Base-by-base conservation (phyloP, 176 grass and related monocot species). In the Panicum miliaceum region DNA sequence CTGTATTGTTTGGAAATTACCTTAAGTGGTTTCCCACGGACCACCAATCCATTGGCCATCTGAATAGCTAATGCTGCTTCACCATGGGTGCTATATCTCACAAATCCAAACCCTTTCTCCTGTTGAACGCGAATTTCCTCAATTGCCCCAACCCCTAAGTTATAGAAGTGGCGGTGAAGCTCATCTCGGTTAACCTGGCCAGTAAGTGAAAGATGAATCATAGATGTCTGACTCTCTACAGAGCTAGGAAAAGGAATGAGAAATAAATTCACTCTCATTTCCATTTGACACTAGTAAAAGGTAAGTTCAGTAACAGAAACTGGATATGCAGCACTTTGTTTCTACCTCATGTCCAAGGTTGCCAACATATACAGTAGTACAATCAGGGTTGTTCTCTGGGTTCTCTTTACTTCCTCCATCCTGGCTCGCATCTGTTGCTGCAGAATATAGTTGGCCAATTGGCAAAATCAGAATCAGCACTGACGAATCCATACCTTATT, bases 41-140 rank as follows among this genome's bases (percentile, higher is more conserved):
- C 66, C 59, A 95, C 86, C 83, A 85, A 86, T 84, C 93, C 93
- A 86, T 89, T 92, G 29, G 85, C 88, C 88, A 95, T 86, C 86
- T 92, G 93, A 61, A 95, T 95, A 71, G 93, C 93, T 35, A 92
- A 84, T 70, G 93, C 85, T 46, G 93, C 90, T 90, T 95, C 88
- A 22, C 89, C 93, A 40, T 95, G 93, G 76, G 56, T 90, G 81
- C 84, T 85, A 37, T 95, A 95, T 81, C 93, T 90, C 65, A 95
- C 84, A 88, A 95, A 95, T 50, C 93, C 93, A 92, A 95, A 95
- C 29, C 93, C 93, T 90, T 95, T 95, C 22, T 95, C 90, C 71
- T 92, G 88, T 41, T 90, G 90, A 84, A 92, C 89, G 29, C 93
- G 85, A 82, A 95, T 89, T 86, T 95, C 93, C 67, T 95, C 93